Base-by-base conservation (phyloP, 129 eudicot genomes). In the Lactuca sativa region DNA sequence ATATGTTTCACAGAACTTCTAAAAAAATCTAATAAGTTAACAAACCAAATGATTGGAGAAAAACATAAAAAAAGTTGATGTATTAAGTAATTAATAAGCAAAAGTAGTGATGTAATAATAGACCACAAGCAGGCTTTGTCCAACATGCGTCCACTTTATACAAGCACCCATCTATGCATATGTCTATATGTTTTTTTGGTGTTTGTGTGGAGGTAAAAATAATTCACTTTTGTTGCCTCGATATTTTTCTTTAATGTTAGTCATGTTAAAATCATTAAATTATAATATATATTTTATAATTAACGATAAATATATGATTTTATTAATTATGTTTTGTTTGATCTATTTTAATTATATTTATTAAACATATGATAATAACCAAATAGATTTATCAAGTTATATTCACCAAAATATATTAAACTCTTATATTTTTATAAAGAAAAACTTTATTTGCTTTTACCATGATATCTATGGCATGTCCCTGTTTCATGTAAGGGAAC, bases 61-160 rank as follows among this genome's bases (percentile, higher is more conserved):
- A 62, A 17, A 61, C 69, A 61, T 14, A 52, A 11, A 73, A 62
- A 52, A 73, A 5, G 36, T 62, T 62, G 77, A 62, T 36, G 55
- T 52, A 52, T 38, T 64, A 53, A 32, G 10, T 76, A 60, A 43
- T 52, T 16, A 63, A 69, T 18, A 76, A 61, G 37, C 48, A 53
- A 76, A 76, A 60, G 75, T 76, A 53, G 81, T 69, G 76, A 69
- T 77, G 81, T 69, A 77, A 77, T 77, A 69, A 77, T 77, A 77
- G 18, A 49, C 53, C 58, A 7, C 40, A 62, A 62, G 81, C 81
- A 77, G 81, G 81, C 81, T 77, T 53, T 69, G 81, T 77, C 81
- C 70, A 69, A 62, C 76, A 77, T 62, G 81, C 71, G 63, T 77
- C 65, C 34, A 63, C 81, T 77, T 77, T 77, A 61, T 69, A 49